Base-by-base conservation (phyloP, 148 eudicot genomes). In the Chenopodium quinoa region DNA sequence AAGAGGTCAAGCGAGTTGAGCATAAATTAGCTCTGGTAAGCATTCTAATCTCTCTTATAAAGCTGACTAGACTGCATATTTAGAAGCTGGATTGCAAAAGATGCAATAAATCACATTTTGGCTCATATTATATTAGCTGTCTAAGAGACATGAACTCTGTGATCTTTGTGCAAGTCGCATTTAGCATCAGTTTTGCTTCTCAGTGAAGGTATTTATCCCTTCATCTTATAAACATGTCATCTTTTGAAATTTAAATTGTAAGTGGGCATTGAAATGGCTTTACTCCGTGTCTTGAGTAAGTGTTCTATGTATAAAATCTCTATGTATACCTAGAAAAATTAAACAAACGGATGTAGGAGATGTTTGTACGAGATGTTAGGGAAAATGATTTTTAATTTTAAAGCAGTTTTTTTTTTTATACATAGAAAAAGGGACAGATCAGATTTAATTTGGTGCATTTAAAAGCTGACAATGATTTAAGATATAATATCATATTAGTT, bases 11-110 rank as follows among this genome's bases (percentile, higher is more conserved):
- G 88, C 85, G 86, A 81, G 86, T 92, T 82, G 97, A 96, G 77
- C 98, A 92, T 83, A 96, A 96, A 85, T 75, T 92, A 81, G 74
- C 84, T 74, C 82, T 91, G 79, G 99, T 96, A 89, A 92, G 94
- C 86, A 81, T 68, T 32, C 83, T 52, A 47, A 31, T 23, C 71
- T 78, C 72, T 65, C 46, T 22, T 66, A 10, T 25, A n/a, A 56
- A 31, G n/a, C 76, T 84, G 29, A 34, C 31, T 64, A 50, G 13
- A 8, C 9, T 22, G 9, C 11, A 44, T 70, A 12, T 44, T 27
- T 23, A 7, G 46, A 46, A 76, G 65, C 25, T 65, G 50, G 3
- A 16, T 1, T 62, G 77, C 40, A 46, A 48, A 25, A 44, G 22
- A 78, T 75, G 50, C 52, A 40, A 2, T 20, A 6, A 19, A 40